A percentile compares a stretch with the other conserved stretches of the same genome.
Conservation (phyloP, 140 eudicot genomes). For the Oenanthe javanica region DNA sequence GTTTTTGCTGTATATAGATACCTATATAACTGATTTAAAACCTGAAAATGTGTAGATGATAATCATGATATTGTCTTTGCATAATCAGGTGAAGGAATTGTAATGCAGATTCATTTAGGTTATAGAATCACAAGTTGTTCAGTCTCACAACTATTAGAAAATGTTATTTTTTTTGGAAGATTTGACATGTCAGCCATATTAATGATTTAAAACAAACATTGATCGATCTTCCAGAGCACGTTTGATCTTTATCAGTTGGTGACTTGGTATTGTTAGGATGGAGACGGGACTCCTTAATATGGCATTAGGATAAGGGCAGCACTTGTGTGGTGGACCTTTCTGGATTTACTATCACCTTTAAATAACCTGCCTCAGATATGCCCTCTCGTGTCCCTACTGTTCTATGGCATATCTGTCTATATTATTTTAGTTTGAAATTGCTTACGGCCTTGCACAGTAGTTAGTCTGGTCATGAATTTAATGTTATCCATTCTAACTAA, state of each 20-base stretch:
- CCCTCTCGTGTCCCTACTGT: not conserved
- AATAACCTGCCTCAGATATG: not conserved
- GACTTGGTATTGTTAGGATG: not conserved
- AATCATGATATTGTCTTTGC: not conserved
- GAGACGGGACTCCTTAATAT: not conserved
- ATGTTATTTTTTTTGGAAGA: not conserved
- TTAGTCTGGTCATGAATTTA: not conserved
- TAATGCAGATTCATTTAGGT: not conserved
- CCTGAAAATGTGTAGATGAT: not conserved
- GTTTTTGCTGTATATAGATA: not conserved
- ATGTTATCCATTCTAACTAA: not conserved
- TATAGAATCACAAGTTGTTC: not conserved
- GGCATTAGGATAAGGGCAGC: not conserved
- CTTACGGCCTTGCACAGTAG: not conserved
- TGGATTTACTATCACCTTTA: not conserved
- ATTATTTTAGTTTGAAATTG: not conserved
- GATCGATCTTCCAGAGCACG: not conserved
- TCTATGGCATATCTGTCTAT: not conserved
- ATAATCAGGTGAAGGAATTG: not conserved
- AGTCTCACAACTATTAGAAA: not conserved
- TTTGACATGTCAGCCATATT: not conserved
- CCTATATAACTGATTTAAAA: not conserved
- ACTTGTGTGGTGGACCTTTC: not conserved
- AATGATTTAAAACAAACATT: not conserved
- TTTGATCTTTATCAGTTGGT: not conserved